phyloP scores from a whole-genome alignment of 129 eudicot species.

The Kitagawia praeruptora region DNA sequence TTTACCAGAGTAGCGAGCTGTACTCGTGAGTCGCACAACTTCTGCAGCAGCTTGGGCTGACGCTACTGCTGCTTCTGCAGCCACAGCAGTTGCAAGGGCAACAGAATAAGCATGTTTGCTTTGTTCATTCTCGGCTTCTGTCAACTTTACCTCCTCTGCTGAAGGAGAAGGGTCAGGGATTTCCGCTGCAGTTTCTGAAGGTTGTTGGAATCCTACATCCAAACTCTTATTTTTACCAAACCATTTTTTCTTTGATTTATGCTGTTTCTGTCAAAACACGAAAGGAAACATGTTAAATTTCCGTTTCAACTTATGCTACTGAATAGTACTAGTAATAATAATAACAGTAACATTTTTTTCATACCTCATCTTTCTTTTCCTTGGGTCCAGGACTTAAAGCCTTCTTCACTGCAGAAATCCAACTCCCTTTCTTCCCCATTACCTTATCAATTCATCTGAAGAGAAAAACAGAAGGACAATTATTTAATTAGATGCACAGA shows the following conservation, averaged over 20 bases:
- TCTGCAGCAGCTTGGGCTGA: constrained; percentile 67
- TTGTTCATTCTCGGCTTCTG: constrained; percentile 52
- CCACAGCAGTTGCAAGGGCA: constrained; percentile 64
- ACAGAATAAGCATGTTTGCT: constrained; percentile 68
- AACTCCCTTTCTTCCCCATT: constrained; percentile 66
- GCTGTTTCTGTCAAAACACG: constrained; percentile 28
- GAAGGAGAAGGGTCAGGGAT: constrained; percentile 29
- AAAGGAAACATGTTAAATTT: background rate
- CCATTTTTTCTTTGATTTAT: constrained; percentile 48
- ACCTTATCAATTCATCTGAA: constrained; percentile 43
- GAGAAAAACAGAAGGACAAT: constrained; percentile 9
- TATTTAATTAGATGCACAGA: constrained; percentile 15
- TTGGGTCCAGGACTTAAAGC: constrained; percentile 56
- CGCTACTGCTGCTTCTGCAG: constrained; percentile 74
- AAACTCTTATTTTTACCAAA: constrained; percentile 39
- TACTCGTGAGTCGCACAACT: constrained; percentile 55
- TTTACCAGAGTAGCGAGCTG: constrained; percentile 32
- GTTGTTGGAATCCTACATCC: constrained; percentile 20
- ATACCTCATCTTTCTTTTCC: constrained; percentile 50
- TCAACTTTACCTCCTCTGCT: constrained; percentile 30
- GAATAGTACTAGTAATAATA: background rate
- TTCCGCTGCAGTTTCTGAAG: constrained; percentile 18
- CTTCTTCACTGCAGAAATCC: constrained; percentile 67
- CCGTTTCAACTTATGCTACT: constrained; percentile 14
- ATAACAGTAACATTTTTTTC: background rate